Evolutionary conservation across 305 asterid genomes (phyloP), one percentile per base, ranked within the genome.

Genomic region (Solanum hybrid): DNA sequence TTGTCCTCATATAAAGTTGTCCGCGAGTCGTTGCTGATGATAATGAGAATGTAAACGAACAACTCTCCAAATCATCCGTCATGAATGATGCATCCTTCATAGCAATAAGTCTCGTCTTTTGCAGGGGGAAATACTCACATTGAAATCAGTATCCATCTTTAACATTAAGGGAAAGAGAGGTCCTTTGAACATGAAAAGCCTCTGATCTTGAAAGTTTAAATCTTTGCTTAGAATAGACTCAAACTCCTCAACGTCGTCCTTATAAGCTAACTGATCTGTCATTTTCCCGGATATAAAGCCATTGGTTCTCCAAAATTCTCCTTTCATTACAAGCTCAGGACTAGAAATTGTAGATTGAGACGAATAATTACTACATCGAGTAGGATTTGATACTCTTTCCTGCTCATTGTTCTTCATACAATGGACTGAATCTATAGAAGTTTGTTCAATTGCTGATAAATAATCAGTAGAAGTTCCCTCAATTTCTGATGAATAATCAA

Each of bases 161-260:
- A 51, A 51, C 22, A 84, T 20, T 10, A 84, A 85, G 42, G 87
- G 42, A 84, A 5, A 64, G 84, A 82, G 64, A 36, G 81, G 29
- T 27, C 10, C 29, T 87, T 89, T 94, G 91, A 97, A 97, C 91
- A 90, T 31, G 92, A 97, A 97, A 34, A 95, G 56, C 87, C 99
- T 93, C 89, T 96, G 97, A 89, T 96, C 99, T 79, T 91, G 95
- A 77, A 88, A 56, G 51, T 78, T 89, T 35, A 92, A 91, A 22
- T 92, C 93, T 64, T 90, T 93, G 88, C 91, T 89, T 16, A 86
- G 29, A 5, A 94, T 93, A 31, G 95, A 86, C 24, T 92, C 92
- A 6, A 95, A 91, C 89, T 96, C 99, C 88, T 94, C 94, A 34
- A 96, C 92, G 89, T 95, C 98, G 79, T 94, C 98, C 9, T 51